These are phyloP conservation scores for Candida mesenterica DNA, from an alignment of 1,139 yeast genomes.

Conservation along the genomic window DNA sequence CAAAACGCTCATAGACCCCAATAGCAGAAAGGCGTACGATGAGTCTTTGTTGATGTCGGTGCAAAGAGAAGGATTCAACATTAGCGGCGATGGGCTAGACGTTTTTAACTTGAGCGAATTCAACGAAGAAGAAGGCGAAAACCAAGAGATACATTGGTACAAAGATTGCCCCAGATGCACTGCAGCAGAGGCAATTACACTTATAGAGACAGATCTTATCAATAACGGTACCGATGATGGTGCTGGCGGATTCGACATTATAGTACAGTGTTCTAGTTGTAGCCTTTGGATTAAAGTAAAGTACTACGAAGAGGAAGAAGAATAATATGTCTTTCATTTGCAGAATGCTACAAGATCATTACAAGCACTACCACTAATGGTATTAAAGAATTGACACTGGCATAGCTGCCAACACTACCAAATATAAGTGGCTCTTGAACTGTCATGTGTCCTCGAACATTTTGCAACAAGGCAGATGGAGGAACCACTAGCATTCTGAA, in stretches of 20 bases:
- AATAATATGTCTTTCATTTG: not conserved
- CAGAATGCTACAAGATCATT: not conserved
- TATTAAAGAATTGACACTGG: not conserved
- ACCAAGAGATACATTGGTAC: conserved; percentile 31
- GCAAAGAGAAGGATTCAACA: conserved; percentile 48
- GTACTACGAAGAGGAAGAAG: conserved; percentile 38
- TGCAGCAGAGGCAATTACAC: conserved; percentile 48
- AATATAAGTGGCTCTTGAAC: not conserved
- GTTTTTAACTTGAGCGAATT: conserved; percentile 63
- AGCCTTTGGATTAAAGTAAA: conserved; percentile 80
- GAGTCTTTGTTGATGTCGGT: conserved; percentile 33
- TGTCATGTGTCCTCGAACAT: not conserved
- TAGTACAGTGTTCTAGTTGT: conserved; percentile 78
- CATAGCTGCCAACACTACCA: not conserved
- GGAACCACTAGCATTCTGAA: conserved; percentile 4
- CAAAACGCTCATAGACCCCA: conserved; percentile 42
- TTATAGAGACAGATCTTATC: conserved; percentile 61
- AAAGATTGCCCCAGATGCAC: conserved; percentile 76
- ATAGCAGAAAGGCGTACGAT: conserved; percentile 48
- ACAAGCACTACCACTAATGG: not conserved
- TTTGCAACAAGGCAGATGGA: not conserved
- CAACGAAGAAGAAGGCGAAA: conserved; percentile 26
- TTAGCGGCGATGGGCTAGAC: conserved; percentile 68
- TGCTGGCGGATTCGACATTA: conserved; percentile 60
- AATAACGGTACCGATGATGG: conserved; percentile 49